Percentiles rank a stretch among this genome's conserved stretches.
Evolutionary conservation across 148 eudicot species (phyloP).

Genomic region (Nepenthes gracilis): DNA sequence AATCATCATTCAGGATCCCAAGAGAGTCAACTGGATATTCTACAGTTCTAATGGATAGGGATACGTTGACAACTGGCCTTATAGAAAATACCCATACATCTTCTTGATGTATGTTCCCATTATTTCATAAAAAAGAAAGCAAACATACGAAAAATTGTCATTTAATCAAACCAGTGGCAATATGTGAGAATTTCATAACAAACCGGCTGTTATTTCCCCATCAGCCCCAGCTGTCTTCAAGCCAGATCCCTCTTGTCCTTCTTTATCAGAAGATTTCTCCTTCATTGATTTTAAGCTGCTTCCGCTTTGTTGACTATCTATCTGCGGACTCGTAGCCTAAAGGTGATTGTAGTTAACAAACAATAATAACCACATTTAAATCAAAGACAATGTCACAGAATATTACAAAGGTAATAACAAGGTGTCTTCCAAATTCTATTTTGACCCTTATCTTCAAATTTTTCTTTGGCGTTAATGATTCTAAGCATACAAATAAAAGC

Average conservation of each 20-base stretch:
- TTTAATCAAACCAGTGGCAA: too few relatives aligned
- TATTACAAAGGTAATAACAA: not conserved
- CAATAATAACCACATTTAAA: not conserved
- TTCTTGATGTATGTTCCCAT: too few relatives aligned
- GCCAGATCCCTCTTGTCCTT: conserved; percentile 67
- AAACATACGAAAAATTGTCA: too few relatives aligned
- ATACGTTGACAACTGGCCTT: too few relatives aligned
- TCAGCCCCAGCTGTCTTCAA: conserved; percentile 87
- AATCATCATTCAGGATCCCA: too few relatives aligned
- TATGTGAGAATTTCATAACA: conserved; percentile 2
- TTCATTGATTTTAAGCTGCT: conserved; percentile 87
- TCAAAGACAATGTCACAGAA: not conserved
- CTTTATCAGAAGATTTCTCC: conserved; percentile 74
- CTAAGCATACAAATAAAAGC: not conserved
- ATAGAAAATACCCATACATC: too few relatives aligned
- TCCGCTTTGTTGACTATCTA: conserved; percentile 63
- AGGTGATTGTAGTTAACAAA: not conserved
- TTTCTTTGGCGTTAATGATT: not conserved
- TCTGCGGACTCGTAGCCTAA: conserved; percentile 95
- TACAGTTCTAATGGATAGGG: too few relatives aligned
- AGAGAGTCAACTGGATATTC: too few relatives aligned
- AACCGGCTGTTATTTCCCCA: conserved; percentile 96
- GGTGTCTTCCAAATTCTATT: too few relatives aligned
- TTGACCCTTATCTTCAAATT: not conserved
- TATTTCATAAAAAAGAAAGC: too few relatives aligned